Percentiles rank a stretch among this genome's conserved stretches.
phyloP scores from a whole-genome alignment of 1,284 basidiomycete species.

The Vanrija sp. region DNA sequence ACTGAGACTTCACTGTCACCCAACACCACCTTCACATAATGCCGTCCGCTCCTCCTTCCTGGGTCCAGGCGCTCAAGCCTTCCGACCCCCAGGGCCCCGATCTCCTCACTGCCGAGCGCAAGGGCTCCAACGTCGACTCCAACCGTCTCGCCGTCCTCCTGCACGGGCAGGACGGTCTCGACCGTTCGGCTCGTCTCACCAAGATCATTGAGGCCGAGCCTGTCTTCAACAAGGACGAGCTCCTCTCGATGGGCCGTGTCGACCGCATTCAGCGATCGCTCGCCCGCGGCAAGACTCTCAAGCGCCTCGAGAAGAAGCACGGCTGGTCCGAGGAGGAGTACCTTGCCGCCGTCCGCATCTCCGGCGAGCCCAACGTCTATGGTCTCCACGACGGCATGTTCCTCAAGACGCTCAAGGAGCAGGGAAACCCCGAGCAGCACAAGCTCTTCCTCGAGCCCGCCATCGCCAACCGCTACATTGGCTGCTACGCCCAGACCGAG shows the following conservation, averaged over 20 bases:
- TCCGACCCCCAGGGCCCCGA: conserved; percentile 15
- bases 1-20: too few species aligned
- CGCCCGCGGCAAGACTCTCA: conserved; percentile 19
- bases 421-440: conserved; percentile 19
- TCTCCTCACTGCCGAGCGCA: conserved; percentile 17
- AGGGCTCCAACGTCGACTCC: conserved; percentile 7
- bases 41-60: conserved; percentile 18
- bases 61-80: conserved; percentile 25
- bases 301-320: conserved; percentile 12
- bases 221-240: conserved; percentile 17
- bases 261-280: conserved; percentile 18
- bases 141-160: conserved; percentile 10
- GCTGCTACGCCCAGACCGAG: conserved; percentile 58
- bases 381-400: conserved; percentile 20
- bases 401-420: conserved; percentile 15
- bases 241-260: conserved; percentile 20
- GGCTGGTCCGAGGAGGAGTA: conserved; percentile 15
- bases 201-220: conserved; percentile 7
- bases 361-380: conserved; percentile 18
- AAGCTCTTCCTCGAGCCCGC: conserved; percentile 20
- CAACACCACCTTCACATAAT: background rate
- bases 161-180: conserved; percentile 11
- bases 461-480: conserved; percentile 43
- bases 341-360: conserved; percentile 5
- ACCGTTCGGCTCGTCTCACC: background rate